A percentile compares a stretch with the other conserved stretches of the same genome.
Evolutionary conservation across 352 stramenopile genomes (phyloP).

Genomic region (Pythium diclinum): DNA sequence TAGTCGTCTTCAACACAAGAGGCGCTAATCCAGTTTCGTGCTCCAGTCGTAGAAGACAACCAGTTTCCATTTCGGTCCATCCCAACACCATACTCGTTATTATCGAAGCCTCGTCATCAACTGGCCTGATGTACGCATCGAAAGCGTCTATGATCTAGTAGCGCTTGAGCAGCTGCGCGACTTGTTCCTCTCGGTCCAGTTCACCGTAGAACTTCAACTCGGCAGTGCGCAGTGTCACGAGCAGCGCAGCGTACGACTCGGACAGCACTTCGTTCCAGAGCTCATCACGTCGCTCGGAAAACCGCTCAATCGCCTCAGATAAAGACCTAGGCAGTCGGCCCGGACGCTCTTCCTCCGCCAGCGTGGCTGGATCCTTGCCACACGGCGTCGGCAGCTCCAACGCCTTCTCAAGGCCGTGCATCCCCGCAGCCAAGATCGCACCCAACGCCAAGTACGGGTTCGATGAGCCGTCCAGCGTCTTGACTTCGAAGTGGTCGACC

Average conservation of each 20-base stretch:
- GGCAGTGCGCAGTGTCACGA: constrained; percentile 19
- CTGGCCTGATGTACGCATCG: too few species aligned
- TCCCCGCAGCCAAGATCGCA: constrained; percentile 26
- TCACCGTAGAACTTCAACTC: constrained; percentile 24
- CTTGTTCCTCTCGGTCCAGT: neutral
- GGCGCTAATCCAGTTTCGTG: too few species aligned
- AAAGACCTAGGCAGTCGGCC: constrained; percentile 24
- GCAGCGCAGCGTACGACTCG: constrained; percentile 14
- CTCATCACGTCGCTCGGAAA: neutral
- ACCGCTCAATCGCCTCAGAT: constrained; percentile 16
- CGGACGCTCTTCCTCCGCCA: constrained; percentile 11
- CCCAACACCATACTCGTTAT: too few species aligned
- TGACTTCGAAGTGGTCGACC: constrained; percentile 33
- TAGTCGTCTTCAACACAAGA: too few species aligned
- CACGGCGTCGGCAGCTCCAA: constrained; percentile 10
- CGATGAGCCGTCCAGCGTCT: constrained; percentile 30
- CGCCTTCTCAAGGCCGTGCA: constrained; percentile 17
- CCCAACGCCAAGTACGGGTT: constrained; percentile 36
- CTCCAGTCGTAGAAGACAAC: too few species aligned
- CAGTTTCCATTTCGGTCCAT: too few species aligned
- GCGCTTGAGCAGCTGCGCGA: constrained; percentile 13
- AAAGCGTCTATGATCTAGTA: constrained; percentile 3
- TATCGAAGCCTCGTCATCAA: too few species aligned
- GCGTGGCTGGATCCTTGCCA: constrained; percentile 16
- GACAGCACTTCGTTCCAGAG: constrained; percentile 25